A percentile compares a stretch with the other conserved stretches of the same genome.
Conservation (phyloP, 1,284 basidiomycete species). For the Termitomyces sp. region DNA sequence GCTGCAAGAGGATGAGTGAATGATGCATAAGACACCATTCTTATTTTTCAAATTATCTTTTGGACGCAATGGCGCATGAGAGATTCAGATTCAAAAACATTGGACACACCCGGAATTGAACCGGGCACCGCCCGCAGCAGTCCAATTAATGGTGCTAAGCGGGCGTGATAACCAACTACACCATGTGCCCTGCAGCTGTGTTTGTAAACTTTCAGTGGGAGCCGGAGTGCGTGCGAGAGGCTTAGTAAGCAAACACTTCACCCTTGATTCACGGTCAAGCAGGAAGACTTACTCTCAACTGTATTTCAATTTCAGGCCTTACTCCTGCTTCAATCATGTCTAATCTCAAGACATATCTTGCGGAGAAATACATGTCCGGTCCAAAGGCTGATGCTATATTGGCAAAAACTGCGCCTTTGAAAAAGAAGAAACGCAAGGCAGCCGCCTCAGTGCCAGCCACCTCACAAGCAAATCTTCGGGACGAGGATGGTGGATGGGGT, state of each 20-base stretch:
- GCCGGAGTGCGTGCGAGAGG: neutral
- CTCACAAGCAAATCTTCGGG: slow-evolving; percentile 44
- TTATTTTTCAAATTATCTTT: no score
- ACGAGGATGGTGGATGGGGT: slow-evolving; percentile 70
- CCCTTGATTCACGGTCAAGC: no score
- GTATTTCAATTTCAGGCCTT: neutral
- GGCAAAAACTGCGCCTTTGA: slow-evolving; percentile 53
- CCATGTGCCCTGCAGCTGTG: slow-evolving; percentile 7
- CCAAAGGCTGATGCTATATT: slow-evolving; percentile 96
- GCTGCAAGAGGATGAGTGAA: no score
- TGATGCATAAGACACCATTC: no score
- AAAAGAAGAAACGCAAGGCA: slow-evolving; percentile 73
- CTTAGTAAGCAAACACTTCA: neutral
- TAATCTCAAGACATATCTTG: slow-evolving; percentile 69
- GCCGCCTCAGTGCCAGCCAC: slow-evolving; percentile 27
- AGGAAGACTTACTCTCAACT: no score
- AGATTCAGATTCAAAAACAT: neutral
- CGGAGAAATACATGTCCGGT: slow-evolving; percentile 92
- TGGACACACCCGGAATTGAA: slow-evolving; percentile 18
- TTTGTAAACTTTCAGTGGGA: no score
- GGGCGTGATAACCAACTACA: slow-evolving; percentile 17
- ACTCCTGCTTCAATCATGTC: slow-evolving; percentile 28
- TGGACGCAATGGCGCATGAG: no score
- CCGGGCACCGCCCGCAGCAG: slow-evolving; percentile 11
- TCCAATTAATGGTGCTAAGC: slow-evolving; percentile 5